These are phyloP conservation scores for Dioscorea cayenensis DNA, from an alignment of 116 monocot species.

Conservation along the genomic window DNA sequence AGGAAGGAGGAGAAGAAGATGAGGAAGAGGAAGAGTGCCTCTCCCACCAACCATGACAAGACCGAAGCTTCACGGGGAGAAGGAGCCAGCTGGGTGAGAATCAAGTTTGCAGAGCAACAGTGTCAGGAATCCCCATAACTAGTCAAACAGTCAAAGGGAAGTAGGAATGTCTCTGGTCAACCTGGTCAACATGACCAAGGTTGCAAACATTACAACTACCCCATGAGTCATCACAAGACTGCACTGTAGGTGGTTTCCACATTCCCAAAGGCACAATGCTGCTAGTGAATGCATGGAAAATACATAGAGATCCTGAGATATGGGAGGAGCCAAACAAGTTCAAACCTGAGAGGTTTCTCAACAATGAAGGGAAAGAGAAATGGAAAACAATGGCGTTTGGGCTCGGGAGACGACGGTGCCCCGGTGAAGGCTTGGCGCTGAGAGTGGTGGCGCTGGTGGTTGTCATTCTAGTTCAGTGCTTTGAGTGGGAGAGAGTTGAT, in stretches of 20 bases:
- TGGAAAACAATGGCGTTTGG: not conserved
- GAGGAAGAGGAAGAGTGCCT: no score
- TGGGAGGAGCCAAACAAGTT: constrained; percentile 29
- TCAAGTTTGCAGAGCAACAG: no score
- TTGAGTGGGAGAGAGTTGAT: constrained; percentile 15
- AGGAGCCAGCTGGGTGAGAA: no score
- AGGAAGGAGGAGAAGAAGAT: no score
- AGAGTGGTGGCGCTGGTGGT: constrained; percentile 2
- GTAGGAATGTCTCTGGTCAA: no score
- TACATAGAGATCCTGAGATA: constrained; percentile 27
- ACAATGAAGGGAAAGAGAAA: not conserved
- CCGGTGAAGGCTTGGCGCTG: constrained; percentile 16
- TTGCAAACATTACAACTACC: constrained; percentile 14
- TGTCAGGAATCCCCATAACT: no score
- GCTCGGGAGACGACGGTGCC: constrained; percentile 2
- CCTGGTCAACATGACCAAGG: no score
- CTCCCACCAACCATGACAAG: no score
- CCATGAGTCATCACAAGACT: constrained; percentile 33
- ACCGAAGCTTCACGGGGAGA: no score
- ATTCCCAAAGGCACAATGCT: constrained; percentile 22
- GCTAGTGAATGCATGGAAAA: constrained; percentile 23
- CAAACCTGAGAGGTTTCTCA: constrained; percentile 28
- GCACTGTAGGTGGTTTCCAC: constrained; percentile 22
- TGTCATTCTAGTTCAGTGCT: constrained; percentile 13
- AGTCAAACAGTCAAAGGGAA: no score